Evolutionary conservation across 352 stramenopile genomes (phyloP).

Genomic region (Phytophthora idaei): DNA sequence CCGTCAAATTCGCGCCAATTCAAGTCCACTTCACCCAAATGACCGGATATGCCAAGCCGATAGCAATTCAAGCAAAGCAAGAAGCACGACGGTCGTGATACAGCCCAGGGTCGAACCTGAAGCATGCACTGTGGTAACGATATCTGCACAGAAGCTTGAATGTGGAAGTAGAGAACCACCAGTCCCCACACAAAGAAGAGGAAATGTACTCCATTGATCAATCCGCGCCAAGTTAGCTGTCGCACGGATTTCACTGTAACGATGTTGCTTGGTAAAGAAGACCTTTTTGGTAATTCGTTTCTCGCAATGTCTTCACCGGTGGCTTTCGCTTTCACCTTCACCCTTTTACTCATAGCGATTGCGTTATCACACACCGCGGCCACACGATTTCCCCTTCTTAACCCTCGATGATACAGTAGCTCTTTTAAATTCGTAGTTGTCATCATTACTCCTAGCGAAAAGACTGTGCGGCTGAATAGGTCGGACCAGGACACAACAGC

Average conservation of each 20-base stretch:
- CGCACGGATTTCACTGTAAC: not conserved
- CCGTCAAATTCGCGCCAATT: constrained; percentile 32
- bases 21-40: constrained; percentile 9
- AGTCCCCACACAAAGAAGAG: constrained; percentile 23
- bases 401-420: constrained; percentile 5
- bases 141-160: constrained; percentile 7
- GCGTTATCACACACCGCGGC: not conserved
- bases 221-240: not conserved
- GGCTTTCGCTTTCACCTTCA: constrained; percentile 2
- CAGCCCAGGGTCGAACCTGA: constrained; percentile 37
- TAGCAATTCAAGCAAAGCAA: constrained; percentile 41
- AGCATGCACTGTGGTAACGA: constrained; percentile 21
- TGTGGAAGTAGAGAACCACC: constrained; percentile 18
- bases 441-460: constrained; percentile 20
- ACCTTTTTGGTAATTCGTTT: too few species aligned
- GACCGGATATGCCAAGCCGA: constrained; percentile 12
- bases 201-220: constrained; percentile 13
- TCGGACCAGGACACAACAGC: constrained; percentile 27
- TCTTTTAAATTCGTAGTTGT: constrained; percentile 28
- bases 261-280: not conserved
- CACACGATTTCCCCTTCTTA: not conserved
- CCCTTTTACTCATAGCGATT: not conserved
- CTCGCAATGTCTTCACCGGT: too few species aligned
- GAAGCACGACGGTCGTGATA: constrained; percentile 30
- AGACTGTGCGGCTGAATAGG: constrained; percentile 18